Evolutionary conservation across 2,329 filamentous ascomycete genomes (phyloP), one percentile per base, ranked within the genome.

Genomic region (Scedosporium boydii): DNA sequence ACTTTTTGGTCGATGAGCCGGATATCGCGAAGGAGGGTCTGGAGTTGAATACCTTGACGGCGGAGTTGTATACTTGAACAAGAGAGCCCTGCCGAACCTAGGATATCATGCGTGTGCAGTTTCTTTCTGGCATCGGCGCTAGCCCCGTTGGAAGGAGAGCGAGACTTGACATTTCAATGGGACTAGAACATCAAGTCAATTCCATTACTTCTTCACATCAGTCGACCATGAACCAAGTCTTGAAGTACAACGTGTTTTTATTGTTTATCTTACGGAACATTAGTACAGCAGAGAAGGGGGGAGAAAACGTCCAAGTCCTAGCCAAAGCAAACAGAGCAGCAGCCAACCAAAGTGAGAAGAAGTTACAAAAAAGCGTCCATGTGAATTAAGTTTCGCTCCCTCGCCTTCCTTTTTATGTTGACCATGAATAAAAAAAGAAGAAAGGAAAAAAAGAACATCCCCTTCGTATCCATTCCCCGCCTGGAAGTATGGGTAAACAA

Each of bases 21-120:
- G 92, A 97, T 72, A 87, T 97, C 73, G 93, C 93, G 3, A 87
- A 92, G 80, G 85, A 91, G 68, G 91, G 92, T 0, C 69, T 96
- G 69, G 81, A 82, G 23, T 75, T 92, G 66, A 92, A 93, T 75
- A 80, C 81, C 27, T 74, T 91, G 68, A 92, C 89, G 1, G 83
- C 89, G 69, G 85, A 87, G 69, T 75, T 92, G 44, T 92, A 92
- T 73, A 92, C 89, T 4, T 82, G 68, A 64, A 26, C 42, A 7
- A 4, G n/a, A 48, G 16, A 21, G 9, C 44, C 18, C n/a, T 21
- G 16, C 44, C n/a, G 12, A 23, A 21, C 23, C 18, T 16, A 27
- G 18, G 12, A 21, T 53, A 27, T 55, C n/a, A 55, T 55, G 23
- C 44, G 18, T 38, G 4, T 7, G 44, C 44, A 48, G 44, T 46